Conservation (phyloP, 2,329 filamentous ascomycete genomes). For the Cercospora zeina region DNA sequence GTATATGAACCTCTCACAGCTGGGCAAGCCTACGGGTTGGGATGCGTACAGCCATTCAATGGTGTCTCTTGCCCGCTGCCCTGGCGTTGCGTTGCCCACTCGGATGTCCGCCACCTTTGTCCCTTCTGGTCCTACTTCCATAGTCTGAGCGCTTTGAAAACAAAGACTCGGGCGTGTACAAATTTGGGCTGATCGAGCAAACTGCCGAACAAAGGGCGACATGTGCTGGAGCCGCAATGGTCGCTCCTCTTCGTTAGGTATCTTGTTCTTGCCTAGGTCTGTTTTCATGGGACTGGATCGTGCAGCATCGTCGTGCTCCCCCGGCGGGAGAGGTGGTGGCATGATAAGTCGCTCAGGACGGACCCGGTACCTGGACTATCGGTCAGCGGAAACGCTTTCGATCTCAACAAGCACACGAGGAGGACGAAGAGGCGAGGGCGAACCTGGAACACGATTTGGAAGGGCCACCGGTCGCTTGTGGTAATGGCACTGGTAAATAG, state of each 20-base stretch:
- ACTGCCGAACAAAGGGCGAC: not conserved
- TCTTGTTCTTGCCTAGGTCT: too few relatives aligned
- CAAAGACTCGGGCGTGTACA: not conserved
- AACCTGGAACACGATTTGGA: not conserved
- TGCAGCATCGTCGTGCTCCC: too few relatives aligned
- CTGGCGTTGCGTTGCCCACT: not conserved
- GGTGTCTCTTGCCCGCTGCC: not conserved
- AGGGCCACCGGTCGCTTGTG: not conserved
- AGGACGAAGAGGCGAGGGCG: not conserved
- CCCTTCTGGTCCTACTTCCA: not conserved
- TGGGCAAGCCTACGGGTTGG: not conserved
- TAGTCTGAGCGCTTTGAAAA: not conserved
- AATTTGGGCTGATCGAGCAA: not conserved
- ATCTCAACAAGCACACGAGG: not conserved
- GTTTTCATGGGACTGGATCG: too few relatives aligned
- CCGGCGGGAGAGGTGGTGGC: too few relatives aligned
- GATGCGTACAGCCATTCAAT: not conserved
- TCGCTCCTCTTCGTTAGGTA: not conserved
- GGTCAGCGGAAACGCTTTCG: too few relatives aligned
- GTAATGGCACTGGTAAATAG: not conserved
- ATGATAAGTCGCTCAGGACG: too few relatives aligned
- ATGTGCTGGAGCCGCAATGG: not conserved
- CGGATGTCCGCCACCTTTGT: too few relatives aligned
- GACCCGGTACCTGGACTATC: too few relatives aligned
- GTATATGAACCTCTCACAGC: not conserved